Evolutionary conservation across 805 yeast genomes (phyloP).

Genomic region (Metschnikowia cerradonensis): DNA sequence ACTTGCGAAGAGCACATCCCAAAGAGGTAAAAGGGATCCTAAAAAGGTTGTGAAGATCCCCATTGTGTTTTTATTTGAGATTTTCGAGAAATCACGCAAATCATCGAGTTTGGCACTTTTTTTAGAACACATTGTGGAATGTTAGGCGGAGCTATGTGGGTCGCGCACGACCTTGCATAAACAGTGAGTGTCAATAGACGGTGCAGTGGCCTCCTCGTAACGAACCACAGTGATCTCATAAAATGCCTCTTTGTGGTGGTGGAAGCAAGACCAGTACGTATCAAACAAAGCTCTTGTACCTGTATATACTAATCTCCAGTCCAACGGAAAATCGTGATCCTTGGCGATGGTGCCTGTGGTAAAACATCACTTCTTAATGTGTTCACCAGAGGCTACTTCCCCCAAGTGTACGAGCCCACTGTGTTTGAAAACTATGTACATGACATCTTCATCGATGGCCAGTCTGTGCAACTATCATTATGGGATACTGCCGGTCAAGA

Average conservation of each 20-base stretch:
- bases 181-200: neutral
- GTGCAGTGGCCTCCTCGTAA: neutral
- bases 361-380: conserved; percentile 92
- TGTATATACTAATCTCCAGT: conserved; percentile 34
- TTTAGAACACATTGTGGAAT: neutral
- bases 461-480: conserved; percentile 83
- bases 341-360: conserved; percentile 99
- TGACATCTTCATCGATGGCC: conserved; percentile 92
- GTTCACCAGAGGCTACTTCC: conserved; percentile 95
- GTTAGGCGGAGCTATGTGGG: neutral
- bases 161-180: conserved; percentile 5
- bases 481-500: conserved; percentile 99
- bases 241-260: conserved; percentile 43
- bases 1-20: neutral
- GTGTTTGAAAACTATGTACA: conserved; percentile 97
- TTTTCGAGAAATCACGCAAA: too few relatives aligned
- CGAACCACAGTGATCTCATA: neutral
- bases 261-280: conserved; percentile 40
- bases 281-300: neutral
- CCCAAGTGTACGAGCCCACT: conserved; percentile 97
- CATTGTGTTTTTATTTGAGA: too few relatives aligned
- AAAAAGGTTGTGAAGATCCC: neutral
- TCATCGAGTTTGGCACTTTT: too few relatives aligned
- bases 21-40: neutral
- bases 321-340: conserved; percentile 86